A percentile compares a stretch with the other conserved stretches of the same genome.
phyloP scores from a whole-genome alignment of 768 basidiomycete genomes.

The Collybia nuda region DNA sequence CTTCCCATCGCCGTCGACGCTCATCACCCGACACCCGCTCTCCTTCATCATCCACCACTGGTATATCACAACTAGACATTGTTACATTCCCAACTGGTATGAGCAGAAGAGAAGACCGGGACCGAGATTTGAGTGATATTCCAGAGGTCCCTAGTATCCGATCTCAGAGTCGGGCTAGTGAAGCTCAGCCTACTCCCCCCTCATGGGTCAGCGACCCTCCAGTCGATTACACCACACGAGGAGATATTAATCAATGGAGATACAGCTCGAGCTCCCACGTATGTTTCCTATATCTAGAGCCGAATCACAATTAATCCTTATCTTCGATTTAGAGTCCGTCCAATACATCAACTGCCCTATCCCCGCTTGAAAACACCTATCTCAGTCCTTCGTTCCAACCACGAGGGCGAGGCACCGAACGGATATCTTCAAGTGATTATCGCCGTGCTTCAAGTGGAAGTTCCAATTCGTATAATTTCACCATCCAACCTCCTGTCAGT shows the following conservation, averaged over 20 bases:
- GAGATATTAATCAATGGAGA: conserved; percentile 9
- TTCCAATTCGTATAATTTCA: conserved; percentile 9
- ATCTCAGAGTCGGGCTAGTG: conserved; percentile 12
- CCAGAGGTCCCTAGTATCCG: conserved; percentile 15
- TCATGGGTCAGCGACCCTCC: conserved; percentile 9
- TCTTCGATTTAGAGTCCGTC: too few relatives aligned
- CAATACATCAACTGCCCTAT: neutral
- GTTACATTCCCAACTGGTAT: conserved; percentile 10
- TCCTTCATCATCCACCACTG: conserved; percentile 10
- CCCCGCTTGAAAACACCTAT: neutral
- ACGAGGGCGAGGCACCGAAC: conserved; percentile 1
- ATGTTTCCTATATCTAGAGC: neutral
- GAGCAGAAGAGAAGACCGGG: neutral
- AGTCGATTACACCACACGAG: neutral
- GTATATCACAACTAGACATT: conserved; percentile 14
- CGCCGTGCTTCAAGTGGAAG: conserved; percentile 9
- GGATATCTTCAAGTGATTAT: conserved; percentile 1
- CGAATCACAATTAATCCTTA: too few relatives aligned
- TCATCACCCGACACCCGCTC: conserved; percentile 12
- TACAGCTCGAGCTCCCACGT: conserved; percentile 8
- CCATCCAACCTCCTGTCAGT: conserved; percentile 14
- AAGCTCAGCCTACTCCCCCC: conserved; percentile 10
- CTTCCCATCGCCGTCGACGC: conserved; percentile 8
- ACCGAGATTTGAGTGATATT: conserved; percentile 15
- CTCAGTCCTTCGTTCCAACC: conserved; percentile 1